Evolutionary conservation across 352 stramenopile genomes (phyloP).

Genomic region (Globisporangium cylindrosporum): DNA sequence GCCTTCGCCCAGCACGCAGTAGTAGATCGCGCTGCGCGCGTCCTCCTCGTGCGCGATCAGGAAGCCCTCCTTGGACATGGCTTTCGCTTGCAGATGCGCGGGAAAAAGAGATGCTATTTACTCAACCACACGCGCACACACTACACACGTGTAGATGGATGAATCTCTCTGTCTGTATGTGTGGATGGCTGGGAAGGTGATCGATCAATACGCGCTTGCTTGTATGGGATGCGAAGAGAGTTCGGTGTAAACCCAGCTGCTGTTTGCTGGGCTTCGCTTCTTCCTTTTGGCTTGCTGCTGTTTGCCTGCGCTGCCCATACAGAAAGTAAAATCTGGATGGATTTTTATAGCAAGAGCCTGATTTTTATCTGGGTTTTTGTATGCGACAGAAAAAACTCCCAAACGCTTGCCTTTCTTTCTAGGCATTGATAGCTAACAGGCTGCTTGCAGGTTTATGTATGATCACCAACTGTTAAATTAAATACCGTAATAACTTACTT

Average conservation of each 20-base stretch:
- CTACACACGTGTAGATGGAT: neutral
- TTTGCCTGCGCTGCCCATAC: neutral
- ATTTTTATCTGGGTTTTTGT: constrained; percentile 1
- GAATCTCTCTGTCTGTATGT: neutral
- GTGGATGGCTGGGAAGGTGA: neutral
- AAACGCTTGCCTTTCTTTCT: too few relatives aligned
- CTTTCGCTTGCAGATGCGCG: too few relatives aligned
- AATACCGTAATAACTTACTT: too few relatives aligned
- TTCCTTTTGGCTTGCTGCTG: neutral
- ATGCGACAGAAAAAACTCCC: neutral
- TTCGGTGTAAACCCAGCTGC: neutral
- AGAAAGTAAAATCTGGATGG: neutral
- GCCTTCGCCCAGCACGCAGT: constrained; percentile 75
- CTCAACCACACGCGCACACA: neutral
- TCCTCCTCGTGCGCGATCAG: constrained; percentile 69
- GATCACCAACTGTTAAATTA: too few relatives aligned
- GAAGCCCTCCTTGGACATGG: constrained; percentile 86
- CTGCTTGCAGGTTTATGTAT: too few relatives aligned
- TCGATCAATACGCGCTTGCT: neutral
- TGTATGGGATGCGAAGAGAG: neutral
- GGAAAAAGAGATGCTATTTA: neutral
- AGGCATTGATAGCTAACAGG: too few relatives aligned
- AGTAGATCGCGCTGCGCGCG: constrained; percentile 68
- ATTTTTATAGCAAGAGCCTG: neutral
- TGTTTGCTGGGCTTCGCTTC: neutral